Percentiles rank a stretch among this genome's conserved stretches.
Conservation (phyloP, 306 rosid genomes). For the Quercus alba region DNA sequence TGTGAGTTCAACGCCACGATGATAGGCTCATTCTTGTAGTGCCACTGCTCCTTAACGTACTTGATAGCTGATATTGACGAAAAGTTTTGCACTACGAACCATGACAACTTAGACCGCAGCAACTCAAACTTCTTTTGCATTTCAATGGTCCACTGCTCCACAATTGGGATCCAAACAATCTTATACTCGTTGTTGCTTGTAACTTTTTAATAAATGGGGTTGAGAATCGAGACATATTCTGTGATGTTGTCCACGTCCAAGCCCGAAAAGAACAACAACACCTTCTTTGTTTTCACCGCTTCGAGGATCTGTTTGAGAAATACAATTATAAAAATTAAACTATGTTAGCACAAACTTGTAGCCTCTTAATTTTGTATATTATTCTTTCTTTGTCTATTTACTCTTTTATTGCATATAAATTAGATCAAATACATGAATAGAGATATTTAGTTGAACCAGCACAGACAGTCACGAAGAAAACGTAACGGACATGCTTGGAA, state of each 20-base stretch:
- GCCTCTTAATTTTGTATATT: no score
- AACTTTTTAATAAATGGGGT: constrained; percentile 14
- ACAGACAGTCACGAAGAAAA: no score
- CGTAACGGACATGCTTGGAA: no score
- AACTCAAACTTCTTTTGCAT: constrained; percentile 24
- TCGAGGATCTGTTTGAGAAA: constrained; percentile 15
- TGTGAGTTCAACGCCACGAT: constrained; percentile 27
- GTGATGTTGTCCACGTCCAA: constrained; percentile 21
- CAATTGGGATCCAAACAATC: constrained; percentile 43
- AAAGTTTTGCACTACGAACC: constrained; percentile 22
- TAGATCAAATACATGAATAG: no score
- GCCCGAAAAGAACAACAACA: constrained; percentile 26
- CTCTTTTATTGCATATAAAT: no score
- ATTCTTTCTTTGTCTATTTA: no score
- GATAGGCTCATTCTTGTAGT: constrained; percentile 29
- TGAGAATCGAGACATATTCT: constrained; percentile 13
- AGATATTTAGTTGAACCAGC: no score
- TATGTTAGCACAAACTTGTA: no score
- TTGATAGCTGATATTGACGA: constrained; percentile 19
- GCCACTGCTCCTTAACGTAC: constrained; percentile 27
- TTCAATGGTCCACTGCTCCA: constrained; percentile 22
- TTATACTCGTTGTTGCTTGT: constrained; percentile 14
- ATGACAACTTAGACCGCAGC: constrained; percentile 26
- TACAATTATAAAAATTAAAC: not conserved
- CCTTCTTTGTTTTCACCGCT: constrained; percentile 20